Base-by-base conservation (phyloP, 805 yeast species). In the Clavispora vitiphila region DNA sequence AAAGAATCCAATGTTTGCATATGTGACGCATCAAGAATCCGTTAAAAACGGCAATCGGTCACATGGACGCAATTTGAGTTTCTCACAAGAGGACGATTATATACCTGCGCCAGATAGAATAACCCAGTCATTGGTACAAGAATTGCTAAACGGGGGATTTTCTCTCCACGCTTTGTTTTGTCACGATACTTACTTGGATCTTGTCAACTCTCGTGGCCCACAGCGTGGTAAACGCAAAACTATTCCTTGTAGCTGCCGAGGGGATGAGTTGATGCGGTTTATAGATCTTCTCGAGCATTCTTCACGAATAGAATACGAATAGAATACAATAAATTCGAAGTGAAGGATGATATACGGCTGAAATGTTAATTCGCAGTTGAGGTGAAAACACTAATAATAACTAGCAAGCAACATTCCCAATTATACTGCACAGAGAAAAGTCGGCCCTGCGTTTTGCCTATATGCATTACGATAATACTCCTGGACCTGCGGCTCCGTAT, bases 231-330 rank as follows among this genome's bases (percentile, higher is more conserved):
- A 26, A 5, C 30, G 16, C 8, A n/a, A n/a, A 26, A 26, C 21
- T 12, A 24, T 40, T n/a, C n/a, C 32, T 11, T 36, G 40, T 23
- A 23, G 26, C 7, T 41, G 39, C 34, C 36, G 37, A 16, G 35
- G 38, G 20, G 20, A 38, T 22, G 35, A 40, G 26, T 4, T 32
- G 14, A 20, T 18, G n/a, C 24, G 21, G 14, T 38, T 41, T 18
- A 15, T 29, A 15, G 26, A 18, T 15, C 21, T 41, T 18, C 25
- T 41, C 18, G 41, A 34, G 37, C 41, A 31, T 39, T 19, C 20
- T 2, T 29, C 32, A 9, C 32, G 10, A 11, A 5, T 24, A 9
- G 6, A 21, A n/a, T n/a, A n/a, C n/a, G n/a, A n/a, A n/a, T n/a
- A n/a, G n/a, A n/a, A n/a, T n/a, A n/a, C n/a, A n/a, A n/a, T n/a